These are phyloP conservation scores for Wickerhamiella azyma DNA, from an alignment of 805 yeast genomes.

Conservation along the genomic window DNA sequence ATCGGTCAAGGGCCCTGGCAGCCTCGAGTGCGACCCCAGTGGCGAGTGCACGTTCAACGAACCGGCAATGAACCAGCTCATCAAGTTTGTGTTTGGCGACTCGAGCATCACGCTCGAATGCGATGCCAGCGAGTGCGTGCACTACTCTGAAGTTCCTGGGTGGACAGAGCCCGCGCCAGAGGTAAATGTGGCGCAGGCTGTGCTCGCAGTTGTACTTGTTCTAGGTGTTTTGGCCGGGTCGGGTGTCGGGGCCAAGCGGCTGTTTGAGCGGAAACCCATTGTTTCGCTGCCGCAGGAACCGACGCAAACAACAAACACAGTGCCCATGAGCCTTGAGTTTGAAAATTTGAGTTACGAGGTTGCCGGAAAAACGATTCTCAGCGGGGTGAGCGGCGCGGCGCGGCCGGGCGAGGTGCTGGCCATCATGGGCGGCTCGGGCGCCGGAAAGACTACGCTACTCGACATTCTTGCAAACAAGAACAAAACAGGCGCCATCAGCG, in stretches of 20 bases:
- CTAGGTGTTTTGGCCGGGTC: constrained; percentile 13
- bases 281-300: constrained; percentile 7
- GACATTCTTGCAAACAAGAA: constrained; percentile 84
- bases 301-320: constrained; percentile 15
- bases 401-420: constrained; percentile 85
- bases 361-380: constrained; percentile 38
- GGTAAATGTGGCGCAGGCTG: constrained; percentile 16
- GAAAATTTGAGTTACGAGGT: constrained; percentile 55
- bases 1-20: constrained; percentile 88
- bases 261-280: constrained; percentile 7
- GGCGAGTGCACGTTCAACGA: constrained; percentile 71
- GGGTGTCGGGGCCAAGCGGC: constrained; percentile 3
- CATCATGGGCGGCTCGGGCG: constrained; percentile 98
- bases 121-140: constrained; percentile 80
- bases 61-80: constrained; percentile 90
- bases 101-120: constrained; percentile 72
- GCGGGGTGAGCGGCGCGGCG: constrained; percentile 57
- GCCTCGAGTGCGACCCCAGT: constrained; percentile 59
- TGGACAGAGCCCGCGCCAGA: constrained; percentile 49
- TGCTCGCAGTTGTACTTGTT: constrained; percentile 19
- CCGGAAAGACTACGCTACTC: constrained; percentile 88
- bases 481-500: constrained; percentile 58
- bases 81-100: constrained; percentile 88
- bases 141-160: constrained; percentile 86
- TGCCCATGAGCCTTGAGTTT: constrained; percentile 65